These are phyloP conservation scores for Takakia lepidozioides DNA, from an alignment of 225 moss, liverwort and hornwort species.

Conservation along the genomic window DNA sequence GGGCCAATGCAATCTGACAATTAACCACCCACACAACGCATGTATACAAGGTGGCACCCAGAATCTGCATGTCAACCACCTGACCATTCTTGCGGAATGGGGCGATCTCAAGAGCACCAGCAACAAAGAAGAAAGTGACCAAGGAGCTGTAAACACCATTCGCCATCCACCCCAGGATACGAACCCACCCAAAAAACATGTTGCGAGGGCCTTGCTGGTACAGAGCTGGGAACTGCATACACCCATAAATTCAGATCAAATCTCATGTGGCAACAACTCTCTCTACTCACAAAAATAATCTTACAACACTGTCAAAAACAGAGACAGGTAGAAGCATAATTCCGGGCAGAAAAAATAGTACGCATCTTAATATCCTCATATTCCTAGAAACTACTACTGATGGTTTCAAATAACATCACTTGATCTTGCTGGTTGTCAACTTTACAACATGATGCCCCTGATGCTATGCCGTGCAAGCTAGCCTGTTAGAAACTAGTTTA, in stretches of 20 bases:
- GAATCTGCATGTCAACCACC: constrained; percentile 25
- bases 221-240: constrained; percentile 54
- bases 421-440: too few relatives aligned
- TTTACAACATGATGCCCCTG: too few relatives aligned
- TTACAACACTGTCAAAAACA: neutral
- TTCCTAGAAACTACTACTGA: neutral
- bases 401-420: neutral
- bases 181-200: constrained; percentile 43
- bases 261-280: neutral
- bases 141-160: constrained; percentile 52
- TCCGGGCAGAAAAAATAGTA: too few relatives aligned
- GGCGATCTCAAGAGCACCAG: constrained; percentile 15
- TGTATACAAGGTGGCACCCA: constrained; percentile 57
- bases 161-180: constrained; percentile 56
- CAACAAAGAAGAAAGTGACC: constrained; percentile 30
- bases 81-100: constrained; percentile 37
- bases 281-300: neutral
- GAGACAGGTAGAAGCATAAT: too few relatives aligned
- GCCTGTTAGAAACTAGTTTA: neutral
- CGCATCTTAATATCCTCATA: too few relatives aligned
- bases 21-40: constrained; percentile 49
- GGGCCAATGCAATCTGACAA: constrained; percentile 35
- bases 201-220: constrained; percentile 53
- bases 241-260: neutral
- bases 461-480: neutral